A percentile compares a stretch with the other conserved stretches of the same genome.
Conservation (phyloP, 306 rosid genomes). For the Cyamopsis tetragonoloba region DNA sequence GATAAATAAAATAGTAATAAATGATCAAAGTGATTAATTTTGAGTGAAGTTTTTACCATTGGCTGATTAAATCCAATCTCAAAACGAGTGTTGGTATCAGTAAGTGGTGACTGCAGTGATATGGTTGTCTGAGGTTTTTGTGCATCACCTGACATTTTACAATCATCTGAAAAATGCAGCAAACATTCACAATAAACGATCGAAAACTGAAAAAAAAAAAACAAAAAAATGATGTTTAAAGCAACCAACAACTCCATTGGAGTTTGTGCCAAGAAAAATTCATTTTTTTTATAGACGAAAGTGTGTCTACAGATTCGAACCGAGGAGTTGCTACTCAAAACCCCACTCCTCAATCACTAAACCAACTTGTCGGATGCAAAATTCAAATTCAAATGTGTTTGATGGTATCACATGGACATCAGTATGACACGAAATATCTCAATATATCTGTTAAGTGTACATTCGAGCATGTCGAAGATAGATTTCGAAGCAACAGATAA, state of each 20-base stretch:
- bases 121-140: constrained; percentile 49
- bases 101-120: constrained; percentile 51
- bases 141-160: constrained; percentile 50
- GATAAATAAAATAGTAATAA: constrained; percentile 1
- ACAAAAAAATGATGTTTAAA: not conserved
- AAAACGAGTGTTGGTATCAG: constrained; percentile 47
- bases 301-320: no score
- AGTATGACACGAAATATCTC: no score
- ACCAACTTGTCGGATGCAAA: no score
- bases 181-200: not conserved
- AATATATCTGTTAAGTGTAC: constrained; percentile 3
- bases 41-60: constrained; percentile 44
- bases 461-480: no score
- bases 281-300: no score
- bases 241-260: constrained; percentile 1
- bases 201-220: not conserved
- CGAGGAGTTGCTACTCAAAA: no score
- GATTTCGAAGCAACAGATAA: no score
- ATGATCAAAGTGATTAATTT: not conserved
- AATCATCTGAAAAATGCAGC: constrained; percentile 41
- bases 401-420: not conserved
- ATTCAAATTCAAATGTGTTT: not conserved
- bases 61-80: constrained; percentile 89
- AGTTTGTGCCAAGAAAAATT: not conserved
- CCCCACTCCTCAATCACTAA: no score